Evolutionary conservation across 306 rosid species (phyloP), one percentile per base, ranked within the genome.

Genomic region (Hylodesmum podocarpum): DNA sequence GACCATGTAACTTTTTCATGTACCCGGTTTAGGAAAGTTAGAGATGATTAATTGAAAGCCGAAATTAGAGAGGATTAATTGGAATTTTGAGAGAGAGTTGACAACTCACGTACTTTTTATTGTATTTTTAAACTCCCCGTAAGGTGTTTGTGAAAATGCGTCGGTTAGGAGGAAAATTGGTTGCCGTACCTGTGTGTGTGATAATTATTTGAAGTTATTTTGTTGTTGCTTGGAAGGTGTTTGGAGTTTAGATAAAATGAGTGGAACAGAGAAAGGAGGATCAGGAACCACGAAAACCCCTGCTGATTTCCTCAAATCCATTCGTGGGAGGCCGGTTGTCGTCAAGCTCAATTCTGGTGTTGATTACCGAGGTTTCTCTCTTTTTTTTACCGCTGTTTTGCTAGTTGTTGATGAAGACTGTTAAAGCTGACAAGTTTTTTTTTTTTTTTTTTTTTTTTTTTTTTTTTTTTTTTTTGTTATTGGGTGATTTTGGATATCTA

Each of bases 281-380:
- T 86, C 92, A 1, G 83, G 88, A 14, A 73, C 93, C 64, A 93
- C 98, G 0, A 93, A 93, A 83, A 93, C 96, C 25, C 98, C 97
- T 0, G 97, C 97, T 0, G 97, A 93, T 86, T 93, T 93, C 64
- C 97, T 93, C 70, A 93, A 93, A 65, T 91, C 98, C 39, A 93
- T 93, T 73, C 96, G 98, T 0, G 98, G 98, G 27, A 94, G 93
- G 40, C 98, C 98, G 0, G 98, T 93, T 74, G 98, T 93, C 22
- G 98, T 93, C 7, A 93, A 93, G 80, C 88, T 93, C 69, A 93
- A 93, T 80, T 93, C 98, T 24, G 98, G 98, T 5, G 98, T 93
- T 28, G 98, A 93, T 61, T 93, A 93, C 68, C 78, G 98, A 88
- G 98, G 98, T 93, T 36, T 28, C 29, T 46, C 46, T 15, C 66